Evolutionary conservation across 148 eudicot genomes (phyloP), one percentile per base, ranked within the genome.

Genomic region (Cornus suecica): DNA sequence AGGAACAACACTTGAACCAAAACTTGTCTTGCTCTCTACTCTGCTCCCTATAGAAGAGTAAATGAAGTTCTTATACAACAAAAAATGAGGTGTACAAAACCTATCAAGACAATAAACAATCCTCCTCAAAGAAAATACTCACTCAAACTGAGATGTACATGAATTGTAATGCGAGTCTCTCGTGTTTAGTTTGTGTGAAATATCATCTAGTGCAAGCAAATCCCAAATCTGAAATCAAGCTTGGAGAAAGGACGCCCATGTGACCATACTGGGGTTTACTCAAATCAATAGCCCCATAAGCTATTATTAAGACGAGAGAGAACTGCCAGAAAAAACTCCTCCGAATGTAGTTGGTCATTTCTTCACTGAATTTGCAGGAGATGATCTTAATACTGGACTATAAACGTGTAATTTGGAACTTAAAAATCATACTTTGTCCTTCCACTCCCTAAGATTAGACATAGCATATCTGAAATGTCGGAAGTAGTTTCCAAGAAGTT

Each of bases 361-460:
- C n/a, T 5, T 63, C 61, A 63, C 60, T 22, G n/a, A 28, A 65
- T 74, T 10, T 34, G n/a, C 61, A 41, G 22, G 64, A 37, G 28
- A 23, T 72, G 65, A 56, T 10, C 20, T 27, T 29, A 2, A 31
- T n/a, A 4, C 41, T 41, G 56, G 10, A 34, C 34, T 2, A 8
- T 14, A 23, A 62, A 41, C 76, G 20, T 58, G n/a, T 64, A 45
- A 65, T 13, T 22, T 26, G 13, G 73, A 68, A 69, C 62, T 83
- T 73, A 92, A 65, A 95, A 92, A 78, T 95, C 99, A 30, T 95
- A 95, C 74, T 95, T 95, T 30, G 94, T 87, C 83, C 99, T 87
- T 71, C 99, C 99, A 76, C 99, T 92, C 23, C 74, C 88, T 75
- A 94, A 79, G 41, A 90, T 77, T 27, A 92, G 94, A 86, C 99